A percentile compares a stretch with the other conserved stretches of the same genome.
These are phyloP conservation scores for Dothideomycetes sp. DNA, from an alignment of 2,329 filamentous ascomycete species.

Conservation along the genomic window DNA sequence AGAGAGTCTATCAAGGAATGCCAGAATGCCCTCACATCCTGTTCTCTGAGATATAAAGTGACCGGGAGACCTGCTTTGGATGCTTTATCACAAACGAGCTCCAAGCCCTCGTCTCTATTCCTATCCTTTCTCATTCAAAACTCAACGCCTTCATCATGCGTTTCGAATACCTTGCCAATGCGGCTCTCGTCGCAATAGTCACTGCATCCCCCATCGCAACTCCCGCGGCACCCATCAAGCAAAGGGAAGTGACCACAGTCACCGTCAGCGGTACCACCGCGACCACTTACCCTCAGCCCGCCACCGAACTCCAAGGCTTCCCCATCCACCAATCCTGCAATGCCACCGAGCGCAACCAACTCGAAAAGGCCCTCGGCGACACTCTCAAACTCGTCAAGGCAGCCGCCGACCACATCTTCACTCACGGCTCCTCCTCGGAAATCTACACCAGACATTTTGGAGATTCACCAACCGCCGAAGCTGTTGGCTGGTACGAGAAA, in stretches of 20 bases:
- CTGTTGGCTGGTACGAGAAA: constrained; percentile 54
- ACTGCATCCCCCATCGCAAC: background rate
- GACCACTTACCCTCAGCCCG: constrained; percentile 9
- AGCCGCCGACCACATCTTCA: constrained; percentile 53
- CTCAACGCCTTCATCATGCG: constrained; percentile 3
- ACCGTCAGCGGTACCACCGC: constrained; percentile 1
- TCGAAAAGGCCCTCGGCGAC: constrained; percentile 50
- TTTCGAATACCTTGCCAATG: background rate
- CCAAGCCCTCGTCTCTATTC: too few relatives aligned
- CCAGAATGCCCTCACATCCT: background rate
- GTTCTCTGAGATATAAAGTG: too few relatives aligned
- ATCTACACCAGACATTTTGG: constrained; percentile 61
- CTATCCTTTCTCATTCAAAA: too few relatives aligned
- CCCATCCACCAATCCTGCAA: constrained; percentile 60
- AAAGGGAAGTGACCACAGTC: constrained; percentile 5
- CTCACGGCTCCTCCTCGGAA: constrained; percentile 47
- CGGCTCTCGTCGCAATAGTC: background rate
- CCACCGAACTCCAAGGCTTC: constrained; percentile 11
- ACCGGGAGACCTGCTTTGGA: too few relatives aligned
- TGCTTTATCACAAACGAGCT: too few relatives aligned
- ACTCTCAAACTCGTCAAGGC: constrained; percentile 49
- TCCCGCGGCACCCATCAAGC: too few relatives aligned
- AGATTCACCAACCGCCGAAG: constrained; percentile 46
- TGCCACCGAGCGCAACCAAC: constrained; percentile 47
- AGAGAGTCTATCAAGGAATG: background rate